A percentile compares a stretch with the other conserved stretches of the same genome.
Conservation (phyloP, 2,329 filamentous ascomycete species). For the Fusarium redolens region DNA sequence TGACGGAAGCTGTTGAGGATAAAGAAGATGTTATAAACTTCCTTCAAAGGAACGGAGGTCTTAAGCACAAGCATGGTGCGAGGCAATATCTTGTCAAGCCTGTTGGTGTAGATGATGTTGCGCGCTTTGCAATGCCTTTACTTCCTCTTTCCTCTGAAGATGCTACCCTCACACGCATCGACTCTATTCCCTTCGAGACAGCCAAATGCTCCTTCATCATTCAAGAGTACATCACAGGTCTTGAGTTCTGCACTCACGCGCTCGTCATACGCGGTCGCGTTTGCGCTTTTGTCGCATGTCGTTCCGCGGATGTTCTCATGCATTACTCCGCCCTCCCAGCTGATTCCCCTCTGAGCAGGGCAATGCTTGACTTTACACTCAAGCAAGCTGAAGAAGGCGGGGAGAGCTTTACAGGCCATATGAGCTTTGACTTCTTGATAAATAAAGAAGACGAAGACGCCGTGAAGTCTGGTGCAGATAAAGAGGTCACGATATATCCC, state of each 20-base stretch:
- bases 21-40: slow-evolving; percentile 64
- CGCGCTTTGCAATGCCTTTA: slow-evolving; percentile 71
- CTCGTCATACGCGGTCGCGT: slow-evolving; percentile 74
- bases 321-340: slow-evolving; percentile 71
- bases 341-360: slow-evolving; percentile 63
- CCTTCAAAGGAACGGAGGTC: slow-evolving; percentile 52
- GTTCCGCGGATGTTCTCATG: slow-evolving; percentile 71
- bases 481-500: slow-evolving; percentile 61
- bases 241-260: slow-evolving; percentile 78
- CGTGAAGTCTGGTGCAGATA: slow-evolving; percentile 27
- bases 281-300: slow-evolving; percentile 74
- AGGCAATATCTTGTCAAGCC: slow-evolving; percentile 73
- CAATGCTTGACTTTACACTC: slow-evolving; percentile 74
- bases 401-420: slow-evolving; percentile 71
- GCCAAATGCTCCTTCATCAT: slow-evolving; percentile 57
- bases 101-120: slow-evolving; percentile 69
- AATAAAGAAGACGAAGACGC: slow-evolving; percentile 11
- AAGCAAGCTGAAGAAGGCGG: slow-evolving; percentile 64
- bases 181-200: slow-evolving; percentile 55
- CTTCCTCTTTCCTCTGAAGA: slow-evolving; percentile 66
- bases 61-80: slow-evolving; percentile 43
- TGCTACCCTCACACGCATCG: slow-evolving; percentile 68
- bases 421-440: slow-evolving; percentile 78
- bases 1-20: slow-evolving; percentile 65
- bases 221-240: slow-evolving; percentile 72